Evolutionary conservation across 768 basidiomycete genomes (phyloP), one percentile per base, ranked within the genome.

Genomic region (Daedaleopsis sinensis): DNA sequence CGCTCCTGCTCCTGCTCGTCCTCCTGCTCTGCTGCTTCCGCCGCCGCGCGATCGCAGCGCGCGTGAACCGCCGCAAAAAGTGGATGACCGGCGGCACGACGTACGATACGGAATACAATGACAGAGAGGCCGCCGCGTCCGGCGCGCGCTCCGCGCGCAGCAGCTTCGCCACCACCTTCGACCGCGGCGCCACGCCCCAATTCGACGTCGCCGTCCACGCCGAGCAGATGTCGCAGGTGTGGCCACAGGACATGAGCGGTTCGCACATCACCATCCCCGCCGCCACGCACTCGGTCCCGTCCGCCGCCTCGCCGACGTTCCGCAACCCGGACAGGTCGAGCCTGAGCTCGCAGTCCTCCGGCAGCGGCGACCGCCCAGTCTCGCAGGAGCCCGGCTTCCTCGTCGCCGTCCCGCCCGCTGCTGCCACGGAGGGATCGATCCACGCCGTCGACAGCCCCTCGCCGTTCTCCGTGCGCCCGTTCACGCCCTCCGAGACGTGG

Each of bases 401-500:
- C 38, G 23, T 44, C 50, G 46, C 61, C 35, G 54, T 55, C 1
- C 62, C 65, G 11, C 60, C 13, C 54, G 36, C 58, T 7, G 54
- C 55, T 35, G 53, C 62, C 32, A 39, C 65, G 19, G 37, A 48
- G 27, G n/a, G 55, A 52, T 38, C 66, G 64, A 59, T 57, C 56
- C 55, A 52, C 19, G 70, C 68, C 37, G 67, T 69, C n/a, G 76
- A 74, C 53, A 51, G 61, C n/a, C 60, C 69, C 5, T 80, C 84
- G 0, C 83, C 85, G 23, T 84, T 88, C 79, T 84, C 80, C 42
- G 85, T 86, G 19, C 83, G 84, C 43, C 86, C 86, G 2, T 89
- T 87, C 75, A 84, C 86, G 0, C 84, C 86, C 12, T 82, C 83
- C 18, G 88, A 90, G 69, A 82, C 83, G 5, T 90, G 87, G 72